Evolutionary conservation across 2,329 filamentous ascomycete species (phyloP).

Genomic region (Neocucurbitaria cava): DNA sequence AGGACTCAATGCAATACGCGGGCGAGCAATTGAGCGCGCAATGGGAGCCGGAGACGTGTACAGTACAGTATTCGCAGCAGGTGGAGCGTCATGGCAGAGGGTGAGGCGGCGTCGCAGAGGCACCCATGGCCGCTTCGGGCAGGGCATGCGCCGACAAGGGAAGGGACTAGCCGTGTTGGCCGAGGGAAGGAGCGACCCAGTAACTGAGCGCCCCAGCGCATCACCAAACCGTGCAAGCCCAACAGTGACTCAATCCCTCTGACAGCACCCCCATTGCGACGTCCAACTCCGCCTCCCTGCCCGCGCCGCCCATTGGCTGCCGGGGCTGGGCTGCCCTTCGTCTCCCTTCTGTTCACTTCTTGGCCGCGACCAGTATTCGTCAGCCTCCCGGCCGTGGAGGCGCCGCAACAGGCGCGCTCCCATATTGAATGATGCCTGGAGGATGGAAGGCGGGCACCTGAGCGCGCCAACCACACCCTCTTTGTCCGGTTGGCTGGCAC

Average conservation of each 20-base stretch:
- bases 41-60: conserved; percentile 23
- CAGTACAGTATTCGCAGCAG: conserved; percentile 2
- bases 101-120: neutral
- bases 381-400: conserved; percentile 38
- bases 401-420: conserved; percentile 15
- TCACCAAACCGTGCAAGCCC: conserved; percentile 16
- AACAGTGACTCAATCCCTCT: conserved; percentile 35
- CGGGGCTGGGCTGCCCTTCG: conserved; percentile 26
- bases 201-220: conserved; percentile 5
- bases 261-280: conserved; percentile 28
- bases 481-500: conserved; percentile 35
- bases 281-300: conserved; percentile 22
- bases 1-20: conserved; percentile 11
- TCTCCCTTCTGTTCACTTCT: conserved; percentile 41
- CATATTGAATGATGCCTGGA: conserved; percentile 33
- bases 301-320: conserved; percentile 34
- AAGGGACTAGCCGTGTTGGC: conserved; percentile 19
- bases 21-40: conserved; percentile 24
- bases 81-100: conserved; percentile 12
- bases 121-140: conserved; percentile 10
- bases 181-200: conserved; percentile 15
- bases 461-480: conserved; percentile 33
- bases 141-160: conserved; percentile 10
- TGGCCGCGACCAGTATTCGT: conserved; percentile 39
- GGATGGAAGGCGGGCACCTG: conserved; percentile 24